Conservation (phyloP, 2,329 filamentous ascomycete species). For the Colletotrichum sojae region DNA sequence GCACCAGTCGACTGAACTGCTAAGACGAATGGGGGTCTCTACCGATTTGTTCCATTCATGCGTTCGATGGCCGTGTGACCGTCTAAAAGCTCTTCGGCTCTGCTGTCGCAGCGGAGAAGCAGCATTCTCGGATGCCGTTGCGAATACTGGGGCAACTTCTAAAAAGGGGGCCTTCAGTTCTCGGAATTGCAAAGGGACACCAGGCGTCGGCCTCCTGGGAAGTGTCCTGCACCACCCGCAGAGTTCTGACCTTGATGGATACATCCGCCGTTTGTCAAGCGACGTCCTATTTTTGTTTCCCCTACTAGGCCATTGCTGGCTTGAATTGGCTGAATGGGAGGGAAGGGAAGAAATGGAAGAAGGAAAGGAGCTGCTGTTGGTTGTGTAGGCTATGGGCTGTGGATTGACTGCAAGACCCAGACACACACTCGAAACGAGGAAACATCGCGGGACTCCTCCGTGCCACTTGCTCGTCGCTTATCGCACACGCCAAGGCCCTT, state of each 20-base stretch:
- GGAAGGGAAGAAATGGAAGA: neutral
- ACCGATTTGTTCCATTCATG: constrained; percentile 22
- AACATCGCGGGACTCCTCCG: constrained; percentile 26
- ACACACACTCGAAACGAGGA: constrained; percentile 37
- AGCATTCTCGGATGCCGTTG: neutral
- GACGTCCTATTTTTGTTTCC: constrained; percentile 21
- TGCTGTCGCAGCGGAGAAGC: neutral
- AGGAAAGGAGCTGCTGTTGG: constrained; percentile 1
- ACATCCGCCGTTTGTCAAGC: constrained; percentile 7
- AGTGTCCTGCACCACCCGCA: constrained; percentile 7
- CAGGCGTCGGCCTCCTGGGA: constrained; percentile 10
- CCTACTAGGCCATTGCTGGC: neutral
- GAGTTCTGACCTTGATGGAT: constrained; percentile 7
- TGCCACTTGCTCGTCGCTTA: constrained; percentile 30
- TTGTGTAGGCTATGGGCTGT: neutral
- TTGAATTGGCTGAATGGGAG: constrained; percentile 19
- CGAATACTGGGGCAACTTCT: constrained; percentile 17
- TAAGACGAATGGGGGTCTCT: constrained; percentile 32
- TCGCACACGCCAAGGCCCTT: constrained; percentile 33
- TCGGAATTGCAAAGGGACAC: constrained; percentile 3
- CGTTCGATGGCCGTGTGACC: constrained; percentile 1
- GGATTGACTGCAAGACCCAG: constrained; percentile 19
- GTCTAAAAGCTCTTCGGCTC: neutral
- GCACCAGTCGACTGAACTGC: constrained; percentile 10
- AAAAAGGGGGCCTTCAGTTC: constrained; percentile 11